Percentiles rank a stretch among this genome's conserved stretches.
Conservation (phyloP, 805 yeast genomes). For the Starmerella stigmatis region DNA sequence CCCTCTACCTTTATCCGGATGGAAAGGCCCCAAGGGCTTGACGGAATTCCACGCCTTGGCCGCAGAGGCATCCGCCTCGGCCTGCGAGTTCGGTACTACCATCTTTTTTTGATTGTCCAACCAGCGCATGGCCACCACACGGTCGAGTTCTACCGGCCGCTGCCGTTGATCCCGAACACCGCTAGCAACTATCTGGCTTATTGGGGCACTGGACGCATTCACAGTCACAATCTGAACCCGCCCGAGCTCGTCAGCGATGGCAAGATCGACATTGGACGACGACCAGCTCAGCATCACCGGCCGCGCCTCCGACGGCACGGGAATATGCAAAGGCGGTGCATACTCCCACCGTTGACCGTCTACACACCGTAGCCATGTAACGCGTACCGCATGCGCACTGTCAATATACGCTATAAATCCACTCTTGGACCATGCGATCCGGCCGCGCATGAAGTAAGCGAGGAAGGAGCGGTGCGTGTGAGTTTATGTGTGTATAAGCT, state of each 20-base stretch:
- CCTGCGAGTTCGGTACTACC: constrained; percentile 12
- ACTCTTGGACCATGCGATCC: constrained; percentile 32
- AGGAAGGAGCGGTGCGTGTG: neutral
- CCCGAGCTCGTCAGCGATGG: constrained; percentile 64
- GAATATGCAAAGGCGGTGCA: constrained; percentile 43
- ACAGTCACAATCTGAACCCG: constrained; percentile 43
- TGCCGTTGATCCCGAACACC: constrained; percentile 26
- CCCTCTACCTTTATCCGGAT: constrained; percentile 57
- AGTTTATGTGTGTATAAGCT: neutral
- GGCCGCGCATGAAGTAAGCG: constrained; percentile 10
- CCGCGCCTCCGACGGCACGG: constrained; percentile 20
- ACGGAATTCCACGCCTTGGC: constrained; percentile 35
- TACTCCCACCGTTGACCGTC: constrained; percentile 75
- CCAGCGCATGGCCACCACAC: constrained; percentile 55
- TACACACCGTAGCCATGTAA: constrained; percentile 61
- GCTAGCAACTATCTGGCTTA: constrained; percentile 20
- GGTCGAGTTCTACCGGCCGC: constrained; percentile 25
- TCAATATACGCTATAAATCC: constrained; percentile 68
- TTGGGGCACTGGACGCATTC: constrained; percentile 19
- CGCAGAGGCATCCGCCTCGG: constrained; percentile 18
- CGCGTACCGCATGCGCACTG: constrained; percentile 33
- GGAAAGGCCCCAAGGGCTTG: constrained; percentile 51
- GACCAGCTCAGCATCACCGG: constrained; percentile 56
- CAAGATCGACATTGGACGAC: constrained; percentile 67
- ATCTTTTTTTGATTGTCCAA: constrained; percentile 60